A percentile compares a stretch with the other conserved stretches of the same genome.
phyloP scores from a whole-genome alignment of 768 basidiomycete genomes.

The Amanita exitialis region DNA sequence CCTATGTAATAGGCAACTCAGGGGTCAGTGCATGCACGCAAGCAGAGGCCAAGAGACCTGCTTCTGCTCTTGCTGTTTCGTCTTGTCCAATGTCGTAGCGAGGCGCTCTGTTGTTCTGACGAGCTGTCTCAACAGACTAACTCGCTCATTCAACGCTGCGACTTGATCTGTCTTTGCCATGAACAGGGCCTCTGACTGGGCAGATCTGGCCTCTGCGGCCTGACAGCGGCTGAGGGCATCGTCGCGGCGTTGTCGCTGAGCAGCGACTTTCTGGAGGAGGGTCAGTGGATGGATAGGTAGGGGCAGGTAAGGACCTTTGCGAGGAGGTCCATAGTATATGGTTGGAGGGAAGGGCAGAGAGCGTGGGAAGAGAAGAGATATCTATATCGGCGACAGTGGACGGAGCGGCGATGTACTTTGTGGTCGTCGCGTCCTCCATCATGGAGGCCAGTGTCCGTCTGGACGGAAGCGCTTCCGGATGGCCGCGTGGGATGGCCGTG shows the following conservation, averaged over 20 bases:
- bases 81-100: constrained; percentile 12
- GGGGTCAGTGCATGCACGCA: not conserved
- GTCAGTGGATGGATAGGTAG: not conserved
- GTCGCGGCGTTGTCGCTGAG: constrained; percentile 9
- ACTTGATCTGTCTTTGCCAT: constrained; percentile 14
- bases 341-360: too few relatives aligned
- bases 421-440: too few relatives aligned
- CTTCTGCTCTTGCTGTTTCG: constrained; percentile 18
- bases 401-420: too few relatives aligned
- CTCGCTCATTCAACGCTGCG: constrained; percentile 13
- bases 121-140: constrained; percentile 13
- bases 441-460: too few relatives aligned
- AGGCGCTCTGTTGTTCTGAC: constrained; percentile 14
- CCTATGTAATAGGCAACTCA: constrained; percentile 10
- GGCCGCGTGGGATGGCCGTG: too few relatives aligned
- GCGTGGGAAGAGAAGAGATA: too few relatives aligned
- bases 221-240: constrained; percentile 16
- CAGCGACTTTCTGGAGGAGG: not conserved
- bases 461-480: too few relatives aligned
- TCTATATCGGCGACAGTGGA: too few relatives aligned
- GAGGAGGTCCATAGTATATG: too few relatives aligned
- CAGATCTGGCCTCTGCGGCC: constrained; percentile 17
- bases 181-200: constrained; percentile 11
- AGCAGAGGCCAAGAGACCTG: constrained; percentile 11
- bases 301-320: not conserved